Evolutionary conservation across 1,284 basidiomycete species (phyloP).

Genomic region (Moesziomyces aphidis): DNA sequence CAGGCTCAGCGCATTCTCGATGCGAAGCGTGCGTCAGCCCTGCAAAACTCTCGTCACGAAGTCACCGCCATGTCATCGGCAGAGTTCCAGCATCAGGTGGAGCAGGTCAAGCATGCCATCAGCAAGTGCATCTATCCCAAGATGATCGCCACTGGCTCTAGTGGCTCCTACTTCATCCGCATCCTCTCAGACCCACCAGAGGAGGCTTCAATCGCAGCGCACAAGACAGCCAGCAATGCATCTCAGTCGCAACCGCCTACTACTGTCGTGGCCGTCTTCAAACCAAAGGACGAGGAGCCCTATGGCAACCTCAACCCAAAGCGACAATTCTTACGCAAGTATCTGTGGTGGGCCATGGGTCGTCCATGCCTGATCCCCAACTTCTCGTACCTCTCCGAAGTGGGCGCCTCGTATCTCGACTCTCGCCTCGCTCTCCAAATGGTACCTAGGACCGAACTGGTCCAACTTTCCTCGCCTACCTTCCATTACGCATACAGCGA

Average conservation of each 20-base stretch:
- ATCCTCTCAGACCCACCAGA: slow-evolving; percentile 10
- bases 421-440: slow-evolving; percentile 79
- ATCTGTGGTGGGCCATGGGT: slow-evolving; percentile 68
- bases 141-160: slow-evolving; percentile 64
- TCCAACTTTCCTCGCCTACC: slow-evolving; percentile 76
- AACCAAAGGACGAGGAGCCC: slow-evolving; percentile 67
- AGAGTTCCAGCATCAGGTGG: slow-evolving; percentile 45
- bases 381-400: slow-evolving; percentile 73
- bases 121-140: slow-evolving; percentile 56
- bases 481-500: slow-evolving; percentile 63
- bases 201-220: not conserved
- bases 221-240: not conserved
- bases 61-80: slow-evolving; percentile 32
- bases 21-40: slow-evolving; percentile 1
- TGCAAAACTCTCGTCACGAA: slow-evolving; percentile 10
- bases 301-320: slow-evolving; percentile 66
- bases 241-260: slow-evolving; percentile 1
- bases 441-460: slow-evolving; percentile 86
- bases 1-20: slow-evolving; percentile 18
- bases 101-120: slow-evolving; percentile 57
- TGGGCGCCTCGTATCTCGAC: slow-evolving; percentile 87
- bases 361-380: slow-evolving; percentile 65
- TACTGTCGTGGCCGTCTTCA: slow-evolving; percentile 61
- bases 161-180: slow-evolving; percentile 64
- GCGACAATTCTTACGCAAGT: slow-evolving; percentile 64